phyloP scores from a whole-genome alignment of 345 rosid species.

The Camelina neglecta region DNA sequence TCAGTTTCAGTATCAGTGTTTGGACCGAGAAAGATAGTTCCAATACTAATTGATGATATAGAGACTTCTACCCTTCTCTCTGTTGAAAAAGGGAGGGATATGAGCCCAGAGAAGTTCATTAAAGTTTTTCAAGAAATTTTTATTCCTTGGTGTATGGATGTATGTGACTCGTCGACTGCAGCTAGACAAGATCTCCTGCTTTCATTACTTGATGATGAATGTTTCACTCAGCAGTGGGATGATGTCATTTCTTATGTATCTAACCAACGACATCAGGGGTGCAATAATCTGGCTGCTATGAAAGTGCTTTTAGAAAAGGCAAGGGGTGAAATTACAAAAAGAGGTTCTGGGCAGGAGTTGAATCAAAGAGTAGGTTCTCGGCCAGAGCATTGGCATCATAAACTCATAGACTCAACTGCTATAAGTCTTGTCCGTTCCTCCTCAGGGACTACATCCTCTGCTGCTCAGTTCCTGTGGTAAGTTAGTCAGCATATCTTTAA shows the following conservation, averaged over 20 bases:
- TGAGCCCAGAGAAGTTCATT: slow-evolving; percentile 54
- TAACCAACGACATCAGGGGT: slow-evolving; percentile 48
- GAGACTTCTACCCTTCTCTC: slow-evolving; percentile 39
- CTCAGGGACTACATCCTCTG: slow-evolving; percentile 51
- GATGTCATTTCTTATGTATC: slow-evolving; percentile 61
- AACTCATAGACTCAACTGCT: slow-evolving; percentile 78
- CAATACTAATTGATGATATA: slow-evolving; percentile 45
- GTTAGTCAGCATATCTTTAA: slow-evolving; percentile 26
- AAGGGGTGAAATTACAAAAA: slow-evolving; percentile 57
- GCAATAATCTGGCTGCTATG: slow-evolving; percentile 50
- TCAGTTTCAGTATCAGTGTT: slow-evolving; percentile 70
- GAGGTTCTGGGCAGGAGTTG: slow-evolving; percentile 50
- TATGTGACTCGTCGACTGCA: slow-evolving; percentile 51
- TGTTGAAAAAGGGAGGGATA: slow-evolving; percentile 47
- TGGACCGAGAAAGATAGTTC: slow-evolving; percentile 74
- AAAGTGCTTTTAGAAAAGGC: slow-evolving; percentile 75
- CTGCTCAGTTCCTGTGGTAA: slow-evolving; percentile 72
- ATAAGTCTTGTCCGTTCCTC: slow-evolving; percentile 54
- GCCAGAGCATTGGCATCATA: slow-evolving; percentile 76
- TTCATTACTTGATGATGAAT: slow-evolving; percentile 79
- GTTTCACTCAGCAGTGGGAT: slow-evolving; percentile 75
- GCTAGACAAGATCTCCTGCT: slow-evolving; percentile 75
- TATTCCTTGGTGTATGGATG: slow-evolving; percentile 85
- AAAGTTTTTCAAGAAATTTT: slow-evolving; percentile 68
- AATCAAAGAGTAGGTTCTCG: slow-evolving; percentile 50